Percentiles rank a stretch among this genome's conserved stretches.
phyloP scores from a whole-genome alignment of 306 rosid species.

The Corylus americana region DNA sequence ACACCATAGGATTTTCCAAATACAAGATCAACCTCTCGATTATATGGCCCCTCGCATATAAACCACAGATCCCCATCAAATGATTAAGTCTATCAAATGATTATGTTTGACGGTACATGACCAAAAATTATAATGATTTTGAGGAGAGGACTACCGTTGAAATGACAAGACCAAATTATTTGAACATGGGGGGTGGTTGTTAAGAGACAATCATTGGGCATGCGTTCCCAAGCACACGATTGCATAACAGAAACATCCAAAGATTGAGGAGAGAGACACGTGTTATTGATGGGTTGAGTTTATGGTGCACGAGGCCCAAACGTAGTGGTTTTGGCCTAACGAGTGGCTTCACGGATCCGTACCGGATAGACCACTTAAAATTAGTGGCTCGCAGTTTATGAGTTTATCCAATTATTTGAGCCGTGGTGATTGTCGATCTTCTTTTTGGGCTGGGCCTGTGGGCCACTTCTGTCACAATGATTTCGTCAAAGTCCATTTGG shows the following conservation, averaged over 20 bases:
- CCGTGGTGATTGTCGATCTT: not conserved
- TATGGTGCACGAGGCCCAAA: conserved; percentile 23
- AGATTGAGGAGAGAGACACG: conserved; percentile 27
- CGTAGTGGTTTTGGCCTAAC: not conserved
- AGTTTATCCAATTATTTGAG: not conserved
- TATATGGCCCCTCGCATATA: not conserved
- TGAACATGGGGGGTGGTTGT: not conserved
- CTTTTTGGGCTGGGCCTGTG: conserved; percentile 35
- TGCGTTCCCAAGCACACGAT: not conserved
- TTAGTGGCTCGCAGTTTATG: conserved; percentile 19
- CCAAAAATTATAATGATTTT: too few species aligned
- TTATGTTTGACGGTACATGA: too few species aligned
- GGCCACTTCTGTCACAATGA: conserved; percentile 14
- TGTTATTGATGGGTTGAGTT: conserved; percentile 1
- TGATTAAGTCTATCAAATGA: too few species aligned
- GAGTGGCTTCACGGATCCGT: conserved; percentile 21
- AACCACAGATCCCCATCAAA: too few species aligned
- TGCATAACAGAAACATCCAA: not conserved
- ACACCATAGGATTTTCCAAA: conserved; percentile 5
- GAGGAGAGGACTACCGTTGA: too few species aligned
- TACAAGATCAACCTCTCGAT: not conserved
- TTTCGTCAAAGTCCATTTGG: conserved; percentile 3
- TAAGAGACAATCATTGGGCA: not conserved
- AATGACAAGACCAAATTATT: too few species aligned
- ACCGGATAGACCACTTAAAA: conserved; percentile 24